Base-by-base conservation (phyloP, 1,139 yeast genomes). In the Geotrichum restrictum region DNA sequence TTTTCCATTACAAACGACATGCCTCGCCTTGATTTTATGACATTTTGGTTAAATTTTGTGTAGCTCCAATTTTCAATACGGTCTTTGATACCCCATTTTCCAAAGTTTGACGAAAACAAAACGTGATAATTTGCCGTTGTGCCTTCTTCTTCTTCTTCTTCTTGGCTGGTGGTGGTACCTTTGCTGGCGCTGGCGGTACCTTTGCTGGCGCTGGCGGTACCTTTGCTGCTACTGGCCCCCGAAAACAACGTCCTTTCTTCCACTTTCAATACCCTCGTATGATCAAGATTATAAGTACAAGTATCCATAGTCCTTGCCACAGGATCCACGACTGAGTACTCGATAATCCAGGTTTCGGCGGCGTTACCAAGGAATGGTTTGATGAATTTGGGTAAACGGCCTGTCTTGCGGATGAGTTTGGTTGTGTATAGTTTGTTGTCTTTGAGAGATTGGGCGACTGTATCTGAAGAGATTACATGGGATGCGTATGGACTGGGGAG, bases 381-480 rank as follows among this genome's bases (percentile, higher is more conserved):
- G 48, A 86, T 81, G 78, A 94, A 89, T 42, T 74, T 70, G 3
- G 98, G 98, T 48, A 91, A 74, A 60, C 88, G 75, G 5, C 98
- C 98, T 1, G 80, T 74, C 65, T 93, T 93, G 59, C 80, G 79
- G 54, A 91, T 82, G 45, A 93, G 71, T 61, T 93, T 77, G 8
- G 95, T 87, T 37, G 88, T 81, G 61, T 81, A 78, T 49, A 89
- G 75, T 51, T 82, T 74, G 14, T 79, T 69, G 0, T 67, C 64
- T 59, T 85, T 91, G 29, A 85, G 74, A 58, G 73, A 69, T 45
- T 74, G 74, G 43, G 81, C 82, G 27, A 87, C 68, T 1, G 96
- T 87, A 66, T 93, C 98, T 39, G 83, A 83, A 13, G 95, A 84
- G 45, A 84, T 73, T 13, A 93, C 97, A 71, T 93, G 97, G n/a